Base-by-base conservation (phyloP, 2,329 filamentous ascomycete genomes). In the Leptographium procerum region DNA sequence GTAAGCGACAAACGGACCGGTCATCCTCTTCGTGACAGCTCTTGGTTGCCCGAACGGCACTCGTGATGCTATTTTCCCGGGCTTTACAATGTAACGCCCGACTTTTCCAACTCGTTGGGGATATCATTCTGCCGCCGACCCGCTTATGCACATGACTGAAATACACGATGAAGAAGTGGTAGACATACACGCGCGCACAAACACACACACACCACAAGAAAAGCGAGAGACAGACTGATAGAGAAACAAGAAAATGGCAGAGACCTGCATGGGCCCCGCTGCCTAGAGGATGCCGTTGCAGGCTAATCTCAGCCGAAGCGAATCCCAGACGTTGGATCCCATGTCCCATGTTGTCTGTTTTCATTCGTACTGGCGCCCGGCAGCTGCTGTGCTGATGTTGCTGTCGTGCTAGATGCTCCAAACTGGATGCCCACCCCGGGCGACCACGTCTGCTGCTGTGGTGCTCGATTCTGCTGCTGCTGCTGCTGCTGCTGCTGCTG, bases 341-440 rank as follows among this genome's bases (percentile, higher is more conserved):
- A 64, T 4, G 61, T 64, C 9, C 60, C 55, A 4, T 52, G 24
- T 24, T 50, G 52, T 52, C 57, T 55, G 19, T 16, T 52, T 4
- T 19, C 43, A 11, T 19, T 13, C 19, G 28, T 22, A n/a, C 7
- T 26, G 14, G 22, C 24, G 10, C 3, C 24, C 2, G 52, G n/a
- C 9, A n/a, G 11, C 14, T 22, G 29, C 22, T 13, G 52, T 8
- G 28, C 43, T 52, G 28, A n/a, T 63, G 64, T 22, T 64, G 67
- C 33, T 65, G 67, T 64, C 65, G 45, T 45, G 68, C 62, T 22
- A 65, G 73, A 62, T 4, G 73, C 78, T 1, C 82, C 82, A 70
- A 96, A 95, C 59, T 84, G 85, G 65, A 95, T 94, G 0, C 87
- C 88, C 77, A 89, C 85, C 2, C 86, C 85, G 0, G 90, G 89